Evolutionary conservation across 2,329 filamentous ascomycete species (phyloP).

Genomic region (Cordyceps cicadae): DNA sequence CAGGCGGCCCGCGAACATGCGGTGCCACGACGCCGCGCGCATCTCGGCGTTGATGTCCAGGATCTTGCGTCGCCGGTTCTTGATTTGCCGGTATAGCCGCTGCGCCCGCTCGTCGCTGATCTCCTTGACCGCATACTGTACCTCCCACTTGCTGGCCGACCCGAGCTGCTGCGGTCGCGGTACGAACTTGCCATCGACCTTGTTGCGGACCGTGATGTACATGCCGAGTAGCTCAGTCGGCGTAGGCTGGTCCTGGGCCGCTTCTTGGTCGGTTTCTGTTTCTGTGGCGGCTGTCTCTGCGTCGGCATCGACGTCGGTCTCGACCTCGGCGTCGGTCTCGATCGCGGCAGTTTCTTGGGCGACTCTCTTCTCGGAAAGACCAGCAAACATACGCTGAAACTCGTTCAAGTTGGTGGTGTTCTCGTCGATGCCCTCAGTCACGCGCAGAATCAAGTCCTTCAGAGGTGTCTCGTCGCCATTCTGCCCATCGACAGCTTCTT

Average conservation of each 20-base stretch:
- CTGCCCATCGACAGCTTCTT: conserved; percentile 13
- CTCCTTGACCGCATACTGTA: conserved; percentile 73
- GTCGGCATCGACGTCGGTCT: conserved; percentile 6
- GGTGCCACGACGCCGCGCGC: conserved; percentile 36
- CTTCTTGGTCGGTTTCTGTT: background rate
- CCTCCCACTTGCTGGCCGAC: conserved; percentile 47
- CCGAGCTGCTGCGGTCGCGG: conserved; percentile 47
- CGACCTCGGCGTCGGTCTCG: background rate
- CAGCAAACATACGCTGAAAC: conserved; percentile 44
- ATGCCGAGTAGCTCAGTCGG: conserved; percentile 51
- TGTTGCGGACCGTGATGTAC: conserved; percentile 64
- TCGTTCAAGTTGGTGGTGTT: conserved; percentile 33
- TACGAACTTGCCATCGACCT: conserved; percentile 58
- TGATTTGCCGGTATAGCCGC: conserved; percentile 47
- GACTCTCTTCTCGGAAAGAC: conserved; percentile 34
- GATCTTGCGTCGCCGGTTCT: conserved; percentile 44
- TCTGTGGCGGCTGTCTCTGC: background rate
- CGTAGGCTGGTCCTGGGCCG: background rate
- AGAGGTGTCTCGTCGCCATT: conserved; percentile 21
- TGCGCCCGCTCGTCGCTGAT: conserved; percentile 37
- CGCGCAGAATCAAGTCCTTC: conserved; percentile 43
- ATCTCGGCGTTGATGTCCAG: conserved; percentile 34
- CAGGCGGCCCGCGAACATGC: conserved; percentile 36
- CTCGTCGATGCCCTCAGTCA: conserved; percentile 39
- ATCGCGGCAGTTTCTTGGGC: background rate